Evolutionary conservation across 108 stramenopile species (phyloP).

Genomic region (Fistulifera pelliculosa): DNA sequence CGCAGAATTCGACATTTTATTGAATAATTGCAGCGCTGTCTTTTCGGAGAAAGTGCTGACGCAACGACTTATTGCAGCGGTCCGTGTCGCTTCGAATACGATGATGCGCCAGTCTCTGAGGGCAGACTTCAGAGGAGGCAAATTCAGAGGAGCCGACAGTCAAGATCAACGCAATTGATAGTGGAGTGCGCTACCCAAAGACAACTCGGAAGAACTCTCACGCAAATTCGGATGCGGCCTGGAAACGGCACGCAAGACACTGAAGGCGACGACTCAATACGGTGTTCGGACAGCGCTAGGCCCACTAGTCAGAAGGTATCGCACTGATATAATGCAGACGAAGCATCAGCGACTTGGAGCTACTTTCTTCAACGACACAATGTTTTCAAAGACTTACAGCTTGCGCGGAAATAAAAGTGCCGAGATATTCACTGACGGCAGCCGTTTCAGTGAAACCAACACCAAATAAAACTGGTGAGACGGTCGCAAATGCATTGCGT

Average conservation of each 20-base stretch:
- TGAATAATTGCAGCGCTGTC: too few relatives aligned
- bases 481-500: background rate
- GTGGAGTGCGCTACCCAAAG: too few relatives aligned
- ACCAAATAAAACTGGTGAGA: background rate
- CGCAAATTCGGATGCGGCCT: too few relatives aligned
- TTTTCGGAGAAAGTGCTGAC: too few relatives aligned
- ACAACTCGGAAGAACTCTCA: too few relatives aligned
- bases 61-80: too few relatives aligned
- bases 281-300: background rate
- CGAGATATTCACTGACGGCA: background rate
- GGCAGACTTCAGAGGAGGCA: too few relatives aligned
- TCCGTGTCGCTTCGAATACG: too few relatives aligned
- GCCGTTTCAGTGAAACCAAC: background rate
- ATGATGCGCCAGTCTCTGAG: too few relatives aligned
- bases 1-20: too few relatives aligned
- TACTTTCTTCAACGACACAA: background rate
- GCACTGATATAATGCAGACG: background rate
- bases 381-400: background rate
- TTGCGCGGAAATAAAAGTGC: background rate
- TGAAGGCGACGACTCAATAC: background rate
- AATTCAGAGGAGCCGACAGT: too few relatives aligned
- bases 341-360: background rate
- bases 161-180: too few relatives aligned
- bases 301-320: background rate
- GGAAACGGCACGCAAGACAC: constrained; percentile 1